phyloP scores from a whole-genome alignment of 2,329 filamentous ascomycete species.

The Hypoxylon sp. region DNA sequence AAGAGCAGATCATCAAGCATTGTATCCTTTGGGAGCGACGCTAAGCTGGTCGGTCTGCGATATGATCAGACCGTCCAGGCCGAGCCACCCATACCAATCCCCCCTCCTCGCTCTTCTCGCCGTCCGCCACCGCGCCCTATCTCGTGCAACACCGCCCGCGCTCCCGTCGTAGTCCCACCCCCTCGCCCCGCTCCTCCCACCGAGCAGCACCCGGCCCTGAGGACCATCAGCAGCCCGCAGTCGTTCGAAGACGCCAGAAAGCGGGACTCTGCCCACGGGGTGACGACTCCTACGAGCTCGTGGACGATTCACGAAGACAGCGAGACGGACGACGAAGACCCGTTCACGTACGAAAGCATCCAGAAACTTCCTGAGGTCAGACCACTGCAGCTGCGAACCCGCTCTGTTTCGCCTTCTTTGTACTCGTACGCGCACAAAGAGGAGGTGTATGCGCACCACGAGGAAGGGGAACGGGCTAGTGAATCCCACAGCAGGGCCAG shows the following conservation, averaged over 20 bases:
- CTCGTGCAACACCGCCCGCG: slow-evolving; percentile 41
- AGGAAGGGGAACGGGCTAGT: slow-evolving; percentile 25
- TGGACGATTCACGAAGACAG: slow-evolving; percentile 51
- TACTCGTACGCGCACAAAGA: slow-evolving; percentile 46
- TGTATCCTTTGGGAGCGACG: slow-evolving; percentile 57
- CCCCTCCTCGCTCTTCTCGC: slow-evolving; percentile 53
- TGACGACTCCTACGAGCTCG: slow-evolving; percentile 51
- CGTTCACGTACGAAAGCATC: slow-evolving; percentile 43
- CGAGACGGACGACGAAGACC: slow-evolving; percentile 53
- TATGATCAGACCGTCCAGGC: slow-evolving; percentile 68
- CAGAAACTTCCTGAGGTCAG: slow-evolving; percentile 35
- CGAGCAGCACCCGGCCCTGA: slow-evolving; percentile 63
- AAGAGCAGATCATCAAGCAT: slow-evolving; percentile 50
- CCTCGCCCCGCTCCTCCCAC: slow-evolving; percentile 52
- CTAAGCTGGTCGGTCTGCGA: slow-evolving; percentile 61
- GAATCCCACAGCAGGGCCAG: slow-evolving; percentile 42
- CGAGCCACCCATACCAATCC: slow-evolving; percentile 63
- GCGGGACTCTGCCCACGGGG: slow-evolving; percentile 63
- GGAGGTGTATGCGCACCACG: neutral
- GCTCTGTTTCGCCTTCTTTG: slow-evolving; percentile 44
- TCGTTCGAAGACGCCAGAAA: slow-evolving; percentile 54
- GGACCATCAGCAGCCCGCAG: slow-evolving; percentile 46
- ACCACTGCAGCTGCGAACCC: slow-evolving; percentile 40
- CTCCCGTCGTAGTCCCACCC: slow-evolving; percentile 48
- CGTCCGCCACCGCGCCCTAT: slow-evolving; percentile 41